Conservation (phyloP, 2,329 filamentous ascomycete species). For the Cladosporium sp. region DNA sequence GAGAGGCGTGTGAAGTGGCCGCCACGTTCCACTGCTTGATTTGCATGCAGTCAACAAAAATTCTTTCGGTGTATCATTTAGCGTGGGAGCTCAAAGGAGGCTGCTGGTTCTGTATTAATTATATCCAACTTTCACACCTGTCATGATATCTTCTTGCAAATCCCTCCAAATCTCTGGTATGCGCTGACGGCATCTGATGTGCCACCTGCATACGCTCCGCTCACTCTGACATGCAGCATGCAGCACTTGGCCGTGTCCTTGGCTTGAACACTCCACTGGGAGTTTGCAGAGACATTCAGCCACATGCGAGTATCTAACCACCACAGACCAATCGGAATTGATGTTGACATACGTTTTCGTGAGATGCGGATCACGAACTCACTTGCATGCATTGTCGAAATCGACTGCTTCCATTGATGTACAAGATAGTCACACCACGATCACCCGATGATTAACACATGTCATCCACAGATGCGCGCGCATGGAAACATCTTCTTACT, state of each 20-base stretch:
- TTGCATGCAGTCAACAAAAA: neutral
- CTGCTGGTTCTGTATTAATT: neutral
- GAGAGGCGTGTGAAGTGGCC: constrained; percentile 54
- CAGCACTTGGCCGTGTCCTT: neutral
- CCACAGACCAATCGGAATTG: neutral
- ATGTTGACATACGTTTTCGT: neutral
- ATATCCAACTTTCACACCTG: neutral
- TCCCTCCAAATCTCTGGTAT: neutral
- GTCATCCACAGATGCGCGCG: neutral
- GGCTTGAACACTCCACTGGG: neutral
- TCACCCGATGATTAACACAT: neutral
- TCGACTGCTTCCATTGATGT: neutral
- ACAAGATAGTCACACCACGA: neutral
- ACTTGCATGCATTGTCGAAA: neutral
- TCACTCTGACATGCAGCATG: neutral
- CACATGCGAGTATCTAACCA: neutral
- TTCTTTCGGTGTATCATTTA: neutral
- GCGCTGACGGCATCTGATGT: neutral
- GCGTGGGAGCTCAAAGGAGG: neutral
- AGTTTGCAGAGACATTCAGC: neutral
- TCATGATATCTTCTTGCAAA: neutral
- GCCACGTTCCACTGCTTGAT: constrained; percentile 1
- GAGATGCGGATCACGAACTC: neutral
- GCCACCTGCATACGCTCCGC: neutral
- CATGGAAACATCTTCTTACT: neutral